phyloP scores from a whole-genome alignment of 495 filamentous ascomycete genomes.

The Collariella sp. region DNA sequence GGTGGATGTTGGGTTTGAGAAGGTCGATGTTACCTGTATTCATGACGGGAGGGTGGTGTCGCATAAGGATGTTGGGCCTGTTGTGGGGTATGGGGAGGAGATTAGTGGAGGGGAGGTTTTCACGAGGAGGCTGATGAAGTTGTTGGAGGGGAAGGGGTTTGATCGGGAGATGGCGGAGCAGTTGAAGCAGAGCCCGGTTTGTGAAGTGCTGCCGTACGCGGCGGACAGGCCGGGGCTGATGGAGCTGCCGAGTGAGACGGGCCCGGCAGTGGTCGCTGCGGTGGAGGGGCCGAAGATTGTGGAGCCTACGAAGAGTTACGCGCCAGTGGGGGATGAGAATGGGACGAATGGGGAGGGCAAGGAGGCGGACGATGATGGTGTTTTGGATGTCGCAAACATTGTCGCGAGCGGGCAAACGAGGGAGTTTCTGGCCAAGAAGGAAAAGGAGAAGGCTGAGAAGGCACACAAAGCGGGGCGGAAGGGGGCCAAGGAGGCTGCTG shows the following conservation, averaged over 20 bases:
- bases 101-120: conserved; percentile 83
- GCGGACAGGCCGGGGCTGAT: conserved; percentile 46
- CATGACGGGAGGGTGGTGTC: conserved; percentile 59
- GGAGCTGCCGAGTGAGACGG: conserved; percentile 53
- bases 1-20: conserved; percentile 81
- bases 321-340: conserved; percentile 37
- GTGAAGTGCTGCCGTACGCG: conserved; percentile 72
- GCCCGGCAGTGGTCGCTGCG: conserved; percentile 34
- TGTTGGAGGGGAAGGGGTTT: conserved; percentile 63
- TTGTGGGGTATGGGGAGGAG: conserved; percentile 50
- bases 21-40: conserved; percentile 85
- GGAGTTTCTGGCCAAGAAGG: conserved; percentile 84
- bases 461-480: conserved; percentile 43
- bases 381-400: conserved; percentile 88
- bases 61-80: conserved; percentile 33
- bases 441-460: conserved; percentile 80
- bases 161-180: conserved; percentile 89
- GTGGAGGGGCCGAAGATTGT: conserved; percentile 29
- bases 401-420: conserved; percentile 84
- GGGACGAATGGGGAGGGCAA: conserved; percentile 43
- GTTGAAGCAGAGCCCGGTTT: conserved; percentile 79
- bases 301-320: conserved; percentile 20
- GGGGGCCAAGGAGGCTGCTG: conserved; percentile 49
- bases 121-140: conserved; percentile 61
- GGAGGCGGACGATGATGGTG: conserved; percentile 62